Percentiles rank a stretch among this genome's conserved stretches.
phyloP scores from a whole-genome alignment of 2,329 filamentous ascomycete genomes.

The Waltergamsia citrina region DNA sequence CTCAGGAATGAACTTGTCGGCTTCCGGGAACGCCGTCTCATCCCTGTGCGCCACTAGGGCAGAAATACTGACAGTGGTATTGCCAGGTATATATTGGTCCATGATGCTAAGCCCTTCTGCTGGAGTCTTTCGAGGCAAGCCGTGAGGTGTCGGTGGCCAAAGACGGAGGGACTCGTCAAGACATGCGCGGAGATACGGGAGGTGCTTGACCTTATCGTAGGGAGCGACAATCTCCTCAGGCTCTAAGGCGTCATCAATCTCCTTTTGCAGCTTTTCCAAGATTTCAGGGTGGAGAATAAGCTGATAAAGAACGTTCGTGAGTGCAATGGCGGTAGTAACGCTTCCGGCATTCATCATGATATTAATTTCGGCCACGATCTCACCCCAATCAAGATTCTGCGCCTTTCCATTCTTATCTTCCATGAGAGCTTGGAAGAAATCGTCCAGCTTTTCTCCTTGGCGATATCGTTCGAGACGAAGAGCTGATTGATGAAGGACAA shows the following conservation, averaged over 20 bases:
- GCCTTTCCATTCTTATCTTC: conserved; percentile 30
- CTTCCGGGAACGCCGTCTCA: conserved; percentile 25
- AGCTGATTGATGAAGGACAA: conserved; percentile 26
- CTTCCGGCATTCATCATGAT: conserved; percentile 44
- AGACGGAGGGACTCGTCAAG: conserved; percentile 36
- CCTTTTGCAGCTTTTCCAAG: conserved; percentile 28
- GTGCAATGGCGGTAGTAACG: conserved; percentile 36
- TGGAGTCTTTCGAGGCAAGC: conserved; percentile 14
- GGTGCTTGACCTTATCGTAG: conserved; percentile 38
- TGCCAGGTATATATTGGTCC: conserved; percentile 21
- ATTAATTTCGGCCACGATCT: conserved; percentile 45
- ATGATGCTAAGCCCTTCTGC: conserved; percentile 18
- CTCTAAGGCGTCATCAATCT: conserved; percentile 34
- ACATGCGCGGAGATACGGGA: conserved; percentile 41
- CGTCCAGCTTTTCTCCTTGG: conserved; percentile 43
- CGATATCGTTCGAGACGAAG: conserved; percentile 27
- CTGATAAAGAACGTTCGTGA: conserved; percentile 42
- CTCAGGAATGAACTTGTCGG: conserved; percentile 27
- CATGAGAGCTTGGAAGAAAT: conserved; percentile 50
- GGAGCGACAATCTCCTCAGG: conserved; percentile 31
- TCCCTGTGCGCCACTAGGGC: conserved; percentile 27
- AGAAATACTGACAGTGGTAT: conserved; percentile 28
- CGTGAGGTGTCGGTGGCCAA: conserved; percentile 16
- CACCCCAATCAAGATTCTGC: conserved; percentile 42
- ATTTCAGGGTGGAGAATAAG: conserved; percentile 34